These are phyloP conservation scores for Aspergillus sp. DNA, from an alignment of 2,329 filamentous ascomycete genomes.

Conservation along the genomic window DNA sequence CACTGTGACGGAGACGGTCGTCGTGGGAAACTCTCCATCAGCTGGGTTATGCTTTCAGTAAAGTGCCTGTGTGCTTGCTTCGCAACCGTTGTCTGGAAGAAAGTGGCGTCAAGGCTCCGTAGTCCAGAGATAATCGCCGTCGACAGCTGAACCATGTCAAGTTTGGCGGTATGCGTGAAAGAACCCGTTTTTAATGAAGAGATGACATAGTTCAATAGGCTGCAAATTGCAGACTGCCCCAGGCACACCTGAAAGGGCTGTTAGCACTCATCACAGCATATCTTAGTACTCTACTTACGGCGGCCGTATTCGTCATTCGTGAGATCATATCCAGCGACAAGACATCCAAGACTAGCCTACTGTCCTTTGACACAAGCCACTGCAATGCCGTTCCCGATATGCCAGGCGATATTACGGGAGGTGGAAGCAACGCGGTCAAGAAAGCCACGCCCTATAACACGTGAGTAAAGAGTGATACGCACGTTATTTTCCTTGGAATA, in stretches of 20 bases:
- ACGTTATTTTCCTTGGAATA: background rate
- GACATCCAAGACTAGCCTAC: constrained; percentile 15
- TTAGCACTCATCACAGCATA: constrained; percentile 13
- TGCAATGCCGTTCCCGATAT: constrained; percentile 25
- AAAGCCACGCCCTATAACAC: constrained; percentile 30
- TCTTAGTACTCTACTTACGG: constrained; percentile 28
- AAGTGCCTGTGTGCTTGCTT: constrained; percentile 13
- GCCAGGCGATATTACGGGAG: constrained; percentile 22
- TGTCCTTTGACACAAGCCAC: constrained; percentile 25
- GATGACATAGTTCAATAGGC: constrained; percentile 23
- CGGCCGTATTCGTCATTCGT: constrained; percentile 36
- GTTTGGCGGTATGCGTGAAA: background rate
- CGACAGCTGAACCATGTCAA: constrained; percentile 23
- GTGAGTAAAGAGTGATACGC: background rate
- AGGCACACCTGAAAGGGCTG: constrained; percentile 12
- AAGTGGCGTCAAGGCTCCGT: constrained; percentile 11
- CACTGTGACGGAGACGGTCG: constrained; percentile 17
- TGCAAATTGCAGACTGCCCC: constrained; percentile 20
- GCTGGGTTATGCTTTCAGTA: constrained; percentile 14
- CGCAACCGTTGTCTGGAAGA: constrained; percentile 8
- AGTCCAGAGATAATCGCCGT: constrained; percentile 24
- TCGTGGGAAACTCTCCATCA: constrained; percentile 23
- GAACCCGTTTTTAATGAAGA: constrained; percentile 17
- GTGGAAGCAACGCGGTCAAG: constrained; percentile 27
- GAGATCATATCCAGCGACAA: constrained; percentile 23